phyloP scores from a whole-genome alignment of 2,329 filamentous ascomycete genomes.

The Paraphoma sp. region DNA sequence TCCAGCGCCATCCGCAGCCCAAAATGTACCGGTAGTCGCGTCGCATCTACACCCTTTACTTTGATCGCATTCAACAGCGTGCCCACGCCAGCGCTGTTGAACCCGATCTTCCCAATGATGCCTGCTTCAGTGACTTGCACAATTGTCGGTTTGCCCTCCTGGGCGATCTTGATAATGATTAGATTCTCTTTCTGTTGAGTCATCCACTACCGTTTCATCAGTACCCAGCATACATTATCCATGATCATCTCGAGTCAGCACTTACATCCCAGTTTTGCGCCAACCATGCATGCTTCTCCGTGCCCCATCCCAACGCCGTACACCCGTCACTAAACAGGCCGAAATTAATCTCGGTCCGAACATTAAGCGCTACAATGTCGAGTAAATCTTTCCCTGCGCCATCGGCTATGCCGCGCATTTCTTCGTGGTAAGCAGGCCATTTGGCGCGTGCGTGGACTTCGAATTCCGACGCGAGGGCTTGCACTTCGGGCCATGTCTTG shows the following conservation, averaged over 20 bases:
- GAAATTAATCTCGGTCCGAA: conserved; percentile 64
- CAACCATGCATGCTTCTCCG: conserved; percentile 49
- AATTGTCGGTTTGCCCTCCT: conserved; percentile 55
- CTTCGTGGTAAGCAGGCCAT: conserved; percentile 53
- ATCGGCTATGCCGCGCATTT: conserved; percentile 61
- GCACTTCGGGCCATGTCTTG: conserved; percentile 55
- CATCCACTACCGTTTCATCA: conserved; percentile 54
- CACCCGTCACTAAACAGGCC: conserved; percentile 66
- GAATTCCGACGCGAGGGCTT: conserved; percentile 56
- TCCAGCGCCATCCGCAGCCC: conserved; percentile 65
- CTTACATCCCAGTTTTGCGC: conserved; percentile 66
- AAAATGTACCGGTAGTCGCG: conserved; percentile 66
- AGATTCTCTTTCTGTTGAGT: conserved; percentile 58
- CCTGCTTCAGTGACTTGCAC: conserved; percentile 66
- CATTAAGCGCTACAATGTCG: conserved; percentile 65
- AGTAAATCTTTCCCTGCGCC: conserved; percentile 55
- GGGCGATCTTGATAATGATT: conserved; percentile 55
- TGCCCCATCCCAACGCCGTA: conserved; percentile 59
- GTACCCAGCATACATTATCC: neutral
- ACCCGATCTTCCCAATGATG: conserved; percentile 70
- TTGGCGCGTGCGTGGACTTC: conserved; percentile 51
- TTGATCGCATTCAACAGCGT: conserved; percentile 68
- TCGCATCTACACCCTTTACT: conserved; percentile 60
- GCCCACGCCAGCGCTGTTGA: conserved; percentile 66
- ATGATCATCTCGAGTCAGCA: neutral